Conservation (phyloP, 148 eudicot species). For the Chenopodium formosanum region DNA sequence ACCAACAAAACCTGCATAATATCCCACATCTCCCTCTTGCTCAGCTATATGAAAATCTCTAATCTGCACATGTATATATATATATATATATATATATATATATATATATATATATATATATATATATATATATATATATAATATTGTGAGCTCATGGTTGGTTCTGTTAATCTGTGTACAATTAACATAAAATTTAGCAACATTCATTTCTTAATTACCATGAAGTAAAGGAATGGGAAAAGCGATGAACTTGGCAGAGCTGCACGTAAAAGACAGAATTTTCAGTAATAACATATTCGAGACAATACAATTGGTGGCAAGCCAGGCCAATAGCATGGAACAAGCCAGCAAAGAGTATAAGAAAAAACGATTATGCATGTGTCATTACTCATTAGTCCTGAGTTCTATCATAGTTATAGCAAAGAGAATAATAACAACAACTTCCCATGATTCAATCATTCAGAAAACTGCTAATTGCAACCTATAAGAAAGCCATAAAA, state of each 20-base stretch:
- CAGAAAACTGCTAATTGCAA: background rate
- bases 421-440: background rate
- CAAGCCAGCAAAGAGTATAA: too few relatives aligned
- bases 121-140: too few relatives aligned
- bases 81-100: too few relatives aligned
- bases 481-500: background rate
- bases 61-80: conserved; percentile 38
- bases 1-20: conserved; percentile 90
- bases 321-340: background rate
- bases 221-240: conserved; percentile 89
- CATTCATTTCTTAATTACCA: conserved; percentile 50
- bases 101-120: too few relatives aligned
- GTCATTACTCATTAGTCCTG: background rate
- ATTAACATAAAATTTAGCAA: too few relatives aligned
- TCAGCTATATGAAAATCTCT: conserved; percentile 78
- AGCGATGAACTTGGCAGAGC: conserved; percentile 84
- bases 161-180: too few relatives aligned
- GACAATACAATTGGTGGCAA: background rate
- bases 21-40: conserved; percentile 76
- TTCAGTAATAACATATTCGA: background rate
- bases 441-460: background rate
- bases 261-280: conserved; percentile 37
- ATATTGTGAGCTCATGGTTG: too few relatives aligned
- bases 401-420: background rate
- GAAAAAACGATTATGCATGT: too few relatives aligned